Conservation (phyloP, 371 early-diverging fungal genomes). For the Saksenaea vasiformis region DNA sequence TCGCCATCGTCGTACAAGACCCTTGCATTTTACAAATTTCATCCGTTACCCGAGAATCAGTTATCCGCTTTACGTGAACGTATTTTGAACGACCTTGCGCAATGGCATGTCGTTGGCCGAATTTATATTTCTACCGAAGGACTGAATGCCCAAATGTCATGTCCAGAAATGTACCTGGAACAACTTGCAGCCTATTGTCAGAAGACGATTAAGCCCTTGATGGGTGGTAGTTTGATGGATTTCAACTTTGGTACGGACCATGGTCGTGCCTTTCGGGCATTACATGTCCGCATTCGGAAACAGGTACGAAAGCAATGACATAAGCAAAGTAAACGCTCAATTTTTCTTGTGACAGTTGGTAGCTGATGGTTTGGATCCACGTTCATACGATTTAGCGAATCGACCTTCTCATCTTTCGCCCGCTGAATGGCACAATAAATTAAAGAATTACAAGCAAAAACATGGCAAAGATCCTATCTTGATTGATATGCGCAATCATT, state of each 20-base stretch:
- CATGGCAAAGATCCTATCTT: slow-evolving; percentile 54
- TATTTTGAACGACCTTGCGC: slow-evolving; percentile 48
- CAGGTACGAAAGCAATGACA: slow-evolving; percentile 40
- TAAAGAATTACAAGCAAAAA: slow-evolving; percentile 29
- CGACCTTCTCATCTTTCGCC: slow-evolving; percentile 73
- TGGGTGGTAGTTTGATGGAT: slow-evolving; percentile 49
- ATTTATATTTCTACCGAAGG: slow-evolving; percentile 81
- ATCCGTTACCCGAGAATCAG: slow-evolving; percentile 37
- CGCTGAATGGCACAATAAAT: slow-evolving; percentile 65
- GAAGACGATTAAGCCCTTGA: slow-evolving; percentile 22
- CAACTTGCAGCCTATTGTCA: slow-evolving; percentile 43
- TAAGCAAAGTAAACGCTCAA: neutral
- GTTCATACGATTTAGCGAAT: slow-evolving; percentile 57
- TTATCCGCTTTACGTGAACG: slow-evolving; percentile 50
- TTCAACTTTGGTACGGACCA: slow-evolving; percentile 76
- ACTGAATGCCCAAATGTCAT: slow-evolving; percentile 83
- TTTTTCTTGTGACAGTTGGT: slow-evolving; percentile 53
- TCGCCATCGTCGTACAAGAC: slow-evolving; percentile 58
- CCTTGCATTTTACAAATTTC: slow-evolving; percentile 75
- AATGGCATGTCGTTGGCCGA: slow-evolving; percentile 68
- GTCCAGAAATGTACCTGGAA: slow-evolving; percentile 55
- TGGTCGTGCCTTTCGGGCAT: slow-evolving; percentile 63
- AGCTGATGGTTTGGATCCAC: slow-evolving; percentile 59
- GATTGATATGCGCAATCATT: slow-evolving; percentile 85
- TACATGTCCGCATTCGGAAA: slow-evolving; percentile 74